A percentile compares a stretch with the other conserved stretches of the same genome.
Conservation (phyloP, 2,329 filamentous ascomycete species). For the Basipetospora sp. region DNA sequence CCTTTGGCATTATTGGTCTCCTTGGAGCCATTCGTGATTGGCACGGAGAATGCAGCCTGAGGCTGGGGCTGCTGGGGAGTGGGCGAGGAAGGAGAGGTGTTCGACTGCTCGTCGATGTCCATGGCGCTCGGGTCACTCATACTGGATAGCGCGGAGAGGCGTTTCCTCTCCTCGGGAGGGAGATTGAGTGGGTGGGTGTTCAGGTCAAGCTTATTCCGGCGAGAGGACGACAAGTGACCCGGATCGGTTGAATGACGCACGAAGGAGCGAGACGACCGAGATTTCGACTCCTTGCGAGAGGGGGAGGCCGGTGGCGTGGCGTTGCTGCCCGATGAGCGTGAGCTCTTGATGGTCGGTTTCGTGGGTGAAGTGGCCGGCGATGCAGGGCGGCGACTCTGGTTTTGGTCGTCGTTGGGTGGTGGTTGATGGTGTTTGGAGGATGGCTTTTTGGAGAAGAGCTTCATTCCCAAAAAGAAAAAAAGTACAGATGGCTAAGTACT, state of each 20-base stretch:
- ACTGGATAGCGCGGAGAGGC: slow-evolving; percentile 52
- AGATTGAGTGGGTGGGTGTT: slow-evolving; percentile 81
- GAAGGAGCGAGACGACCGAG: slow-evolving; percentile 30
- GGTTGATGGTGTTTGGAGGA: slow-evolving; percentile 4
- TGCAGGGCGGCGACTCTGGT: neutral
- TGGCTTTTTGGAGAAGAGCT: slow-evolving; percentile 6
- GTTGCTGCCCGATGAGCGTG: slow-evolving; percentile 22
- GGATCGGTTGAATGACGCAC: slow-evolving; percentile 34
- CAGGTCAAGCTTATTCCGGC: slow-evolving; percentile 43
- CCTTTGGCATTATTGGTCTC: slow-evolving; percentile 15
- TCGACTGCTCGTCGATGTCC: slow-evolving; percentile 58
- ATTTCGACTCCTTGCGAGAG: slow-evolving; percentile 18
- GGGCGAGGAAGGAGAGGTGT: slow-evolving; percentile 37
- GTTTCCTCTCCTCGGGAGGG: slow-evolving; percentile 73
- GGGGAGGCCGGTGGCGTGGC: slow-evolving; percentile 16
- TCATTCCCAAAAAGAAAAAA: slow-evolving; percentile 4
- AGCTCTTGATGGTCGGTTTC: slow-evolving; percentile 6
- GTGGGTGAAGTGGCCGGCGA: slow-evolving; percentile 2
- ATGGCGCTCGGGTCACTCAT: slow-evolving; percentile 53
- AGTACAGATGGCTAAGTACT: neutral
- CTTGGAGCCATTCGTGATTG: slow-evolving; percentile 33
- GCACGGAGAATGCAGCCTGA: slow-evolving; percentile 34
- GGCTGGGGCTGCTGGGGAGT: slow-evolving; percentile 27
- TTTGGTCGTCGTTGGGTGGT: slow-evolving; percentile 2
- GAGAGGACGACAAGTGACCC: slow-evolving; percentile 25